Evolutionary conservation across 768 basidiomycete genomes (phyloP).

Genomic region (Boletus reticulatus): DNA sequence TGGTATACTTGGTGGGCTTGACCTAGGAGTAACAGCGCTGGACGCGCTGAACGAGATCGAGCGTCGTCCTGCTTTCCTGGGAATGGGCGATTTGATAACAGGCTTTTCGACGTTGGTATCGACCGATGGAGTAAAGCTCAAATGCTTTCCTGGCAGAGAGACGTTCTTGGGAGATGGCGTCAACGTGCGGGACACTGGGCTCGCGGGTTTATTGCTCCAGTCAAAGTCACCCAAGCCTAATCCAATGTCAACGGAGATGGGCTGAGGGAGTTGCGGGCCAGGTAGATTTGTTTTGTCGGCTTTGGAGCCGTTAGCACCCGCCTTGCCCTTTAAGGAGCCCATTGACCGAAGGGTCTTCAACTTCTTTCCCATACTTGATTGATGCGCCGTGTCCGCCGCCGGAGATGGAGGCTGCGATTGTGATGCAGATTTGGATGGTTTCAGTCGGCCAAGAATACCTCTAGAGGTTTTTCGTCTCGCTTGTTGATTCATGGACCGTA

Average conservation of each 20-base stretch:
- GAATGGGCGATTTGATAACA: slow-evolving; percentile 32
- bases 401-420: slow-evolving; percentile 47
- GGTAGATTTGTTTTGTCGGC: slow-evolving; percentile 40
- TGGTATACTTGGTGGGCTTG: slow-evolving; percentile 49
- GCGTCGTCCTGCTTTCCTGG: slow-evolving; percentile 57
- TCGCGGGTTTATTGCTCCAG: slow-evolving; percentile 41
- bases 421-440: slow-evolving; percentile 39
- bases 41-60: slow-evolving; percentile 63
- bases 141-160: slow-evolving; percentile 16
- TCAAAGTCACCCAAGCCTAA: slow-evolving; percentile 54
- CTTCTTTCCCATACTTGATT: slow-evolving; percentile 41
- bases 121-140: slow-evolving; percentile 18
- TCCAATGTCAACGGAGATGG: slow-evolving; percentile 53
- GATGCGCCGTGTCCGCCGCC: slow-evolving; percentile 37
- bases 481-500: slow-evolving; percentile 38
- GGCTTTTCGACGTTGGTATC: slow-evolving; percentile 35
- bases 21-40: slow-evolving; percentile 26
- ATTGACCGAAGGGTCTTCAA: slow-evolving; percentile 78
- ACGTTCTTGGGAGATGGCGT: slow-evolving; percentile 19
- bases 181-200: slow-evolving; percentile 9
- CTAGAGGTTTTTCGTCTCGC: slow-evolving; percentile 59
- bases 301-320: slow-evolving; percentile 19
- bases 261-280: slow-evolving; percentile 53
- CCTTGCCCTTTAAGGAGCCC: slow-evolving; percentile 69
- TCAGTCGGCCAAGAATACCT: slow-evolving; percentile 66